These are phyloP conservation scores for Wickerhamiella galacta DNA, from an alignment of 805 yeast genomes.

Conservation along the genomic window DNA sequence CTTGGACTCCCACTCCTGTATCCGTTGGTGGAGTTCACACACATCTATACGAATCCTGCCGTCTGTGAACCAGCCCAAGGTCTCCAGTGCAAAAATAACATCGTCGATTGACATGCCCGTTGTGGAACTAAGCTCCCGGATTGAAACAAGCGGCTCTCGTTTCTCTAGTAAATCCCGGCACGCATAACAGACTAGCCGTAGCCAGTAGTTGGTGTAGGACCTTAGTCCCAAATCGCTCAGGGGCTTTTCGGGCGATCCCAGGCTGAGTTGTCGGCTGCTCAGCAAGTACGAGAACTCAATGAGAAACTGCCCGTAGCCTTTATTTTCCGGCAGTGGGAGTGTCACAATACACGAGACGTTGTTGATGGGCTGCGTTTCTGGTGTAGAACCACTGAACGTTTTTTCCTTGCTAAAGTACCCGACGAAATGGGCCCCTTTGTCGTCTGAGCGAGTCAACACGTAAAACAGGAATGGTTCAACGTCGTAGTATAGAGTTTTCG, in stretches of 20 bases:
- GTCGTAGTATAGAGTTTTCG: constrained; percentile 84
- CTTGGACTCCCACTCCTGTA: not conserved
- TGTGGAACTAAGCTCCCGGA: constrained; percentile 42
- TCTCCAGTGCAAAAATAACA: constrained; percentile 74
- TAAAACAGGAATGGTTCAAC: constrained; percentile 92
- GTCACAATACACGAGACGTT: constrained; percentile 86
- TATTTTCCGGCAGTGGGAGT: constrained; percentile 69
- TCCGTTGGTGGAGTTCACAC: not conserved
- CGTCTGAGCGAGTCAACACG: constrained; percentile 50
- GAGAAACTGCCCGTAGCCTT: constrained; percentile 76
- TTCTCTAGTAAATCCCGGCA: constrained; percentile 17
- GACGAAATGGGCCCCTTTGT: constrained; percentile 53
- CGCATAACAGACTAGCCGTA: constrained; percentile 38
- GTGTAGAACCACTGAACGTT: constrained; percentile 6
- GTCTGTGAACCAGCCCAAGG: constrained; percentile 39
- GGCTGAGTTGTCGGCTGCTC: constrained; percentile 53
- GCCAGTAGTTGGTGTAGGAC: constrained; percentile 84
- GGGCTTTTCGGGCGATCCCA: constrained; percentile 94
- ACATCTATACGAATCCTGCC: constrained; percentile 33
- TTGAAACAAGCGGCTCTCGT: constrained; percentile 23
- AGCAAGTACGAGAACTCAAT: constrained; percentile 80
- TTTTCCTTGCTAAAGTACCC: constrained; percentile 92
- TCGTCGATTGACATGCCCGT: constrained; percentile 85
- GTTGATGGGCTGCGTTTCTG: constrained; percentile 28
- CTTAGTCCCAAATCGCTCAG: constrained; percentile 69